phyloP scores from a whole-genome alignment of 148 eudicot species.

The Fagopyrum homotropicum region DNA sequence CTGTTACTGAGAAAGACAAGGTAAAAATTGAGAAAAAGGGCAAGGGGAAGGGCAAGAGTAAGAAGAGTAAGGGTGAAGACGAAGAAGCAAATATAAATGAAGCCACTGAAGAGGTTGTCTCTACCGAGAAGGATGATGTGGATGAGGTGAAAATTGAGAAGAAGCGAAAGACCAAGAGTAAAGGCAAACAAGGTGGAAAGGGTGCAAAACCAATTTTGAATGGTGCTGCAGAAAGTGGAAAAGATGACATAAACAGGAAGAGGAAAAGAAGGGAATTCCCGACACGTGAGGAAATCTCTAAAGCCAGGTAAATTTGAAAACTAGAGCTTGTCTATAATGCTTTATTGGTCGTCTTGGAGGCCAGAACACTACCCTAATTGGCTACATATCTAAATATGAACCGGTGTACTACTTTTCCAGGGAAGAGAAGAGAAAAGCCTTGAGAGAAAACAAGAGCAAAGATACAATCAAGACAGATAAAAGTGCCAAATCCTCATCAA shows the following conservation, averaged over 20 bases:
- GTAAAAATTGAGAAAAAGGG: background rate
- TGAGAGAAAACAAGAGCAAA: conserved; percentile 8
- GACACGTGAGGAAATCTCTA: conserved; percentile 29
- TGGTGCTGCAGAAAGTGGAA: conserved; percentile 5
- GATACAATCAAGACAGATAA: no score
- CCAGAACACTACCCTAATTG: background rate
- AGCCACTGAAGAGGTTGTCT: background rate
- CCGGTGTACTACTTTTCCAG: conserved; percentile 14
- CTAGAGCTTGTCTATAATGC: background rate
- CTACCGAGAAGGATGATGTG: background rate
- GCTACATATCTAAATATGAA: background rate
- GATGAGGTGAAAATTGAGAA: background rate
- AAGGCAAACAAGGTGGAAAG: background rate
- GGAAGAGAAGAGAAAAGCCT: conserved; percentile 42
- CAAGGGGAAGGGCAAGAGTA: conserved; percentile 13
- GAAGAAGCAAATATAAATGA: no score
- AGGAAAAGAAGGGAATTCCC: conserved; percentile 27
- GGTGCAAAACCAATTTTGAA: background rate
- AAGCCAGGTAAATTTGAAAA: conserved; percentile 30
- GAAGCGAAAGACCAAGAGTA: background rate
- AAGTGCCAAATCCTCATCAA: no score
- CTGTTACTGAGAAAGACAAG: conserved; percentile 3
- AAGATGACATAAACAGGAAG: conserved; percentile 21
- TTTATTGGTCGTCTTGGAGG: background rate
- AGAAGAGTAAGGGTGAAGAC: background rate